phyloP scores from a whole-genome alignment of 1,284 basidiomycete species.

The Stereum hirsutum region DNA sequence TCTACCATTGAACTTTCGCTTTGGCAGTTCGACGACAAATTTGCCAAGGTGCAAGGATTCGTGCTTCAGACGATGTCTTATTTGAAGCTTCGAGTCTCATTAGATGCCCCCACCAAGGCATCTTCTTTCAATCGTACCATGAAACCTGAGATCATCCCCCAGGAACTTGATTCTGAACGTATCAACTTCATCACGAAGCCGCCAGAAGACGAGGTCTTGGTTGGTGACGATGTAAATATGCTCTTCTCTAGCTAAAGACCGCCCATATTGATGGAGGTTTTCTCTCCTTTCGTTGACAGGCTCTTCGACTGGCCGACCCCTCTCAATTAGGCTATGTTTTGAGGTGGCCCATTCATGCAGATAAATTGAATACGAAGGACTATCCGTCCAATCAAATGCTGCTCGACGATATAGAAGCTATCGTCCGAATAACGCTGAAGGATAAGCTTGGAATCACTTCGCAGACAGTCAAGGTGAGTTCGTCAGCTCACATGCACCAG shows the following conservation, averaged over 20 bases:
- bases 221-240: slow-evolving; percentile 60
- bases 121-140: slow-evolving; percentile 71
- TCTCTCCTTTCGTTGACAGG: slow-evolving; percentile 31
- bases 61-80: slow-evolving; percentile 81
- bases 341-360: slow-evolving; percentile 71
- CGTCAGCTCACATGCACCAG: slow-evolving; percentile 2
- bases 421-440: slow-evolving; percentile 53
- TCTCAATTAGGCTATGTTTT: slow-evolving; percentile 56
- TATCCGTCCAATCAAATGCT: slow-evolving; percentile 65
- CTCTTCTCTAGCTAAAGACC: background rate
- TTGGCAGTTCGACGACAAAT: slow-evolving; percentile 65
- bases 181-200: slow-evolving; percentile 71
- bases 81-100: slow-evolving; percentile 76
- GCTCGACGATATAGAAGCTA: slow-evolving; percentile 70
- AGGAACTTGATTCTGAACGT: slow-evolving; percentile 72
- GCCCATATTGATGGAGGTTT: background rate
- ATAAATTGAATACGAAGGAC: slow-evolving; percentile 72
- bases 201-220: slow-evolving; percentile 37
- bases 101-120: slow-evolving; percentile 64
- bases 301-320: slow-evolving; percentile 65
- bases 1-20: background rate
- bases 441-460: slow-evolving; percentile 54
- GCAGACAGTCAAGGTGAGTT: slow-evolving; percentile 52
- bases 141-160: slow-evolving; percentile 73
- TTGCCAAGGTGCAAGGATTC: slow-evolving; percentile 64